Evolutionary conservation across 1,284 basidiomycete species (phyloP).

Genomic region (Leccinum angustisporum): DNA sequence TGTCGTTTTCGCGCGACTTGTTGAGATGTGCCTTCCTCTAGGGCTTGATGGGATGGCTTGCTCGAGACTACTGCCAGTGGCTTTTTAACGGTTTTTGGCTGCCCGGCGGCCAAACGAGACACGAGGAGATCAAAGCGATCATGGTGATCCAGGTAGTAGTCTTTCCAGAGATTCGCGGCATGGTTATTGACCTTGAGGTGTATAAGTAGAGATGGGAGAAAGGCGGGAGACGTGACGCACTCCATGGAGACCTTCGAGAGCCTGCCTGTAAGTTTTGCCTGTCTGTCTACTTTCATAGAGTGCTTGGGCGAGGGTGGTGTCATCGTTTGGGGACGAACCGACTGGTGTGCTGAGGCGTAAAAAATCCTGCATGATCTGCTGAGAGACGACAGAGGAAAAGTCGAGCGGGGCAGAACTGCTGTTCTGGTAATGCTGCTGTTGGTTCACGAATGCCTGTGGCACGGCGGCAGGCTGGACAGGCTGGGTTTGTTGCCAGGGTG

Average conservation of each 20-base stretch:
- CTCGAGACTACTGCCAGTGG: conserved; percentile 36
- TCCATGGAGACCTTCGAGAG: conserved; percentile 43
- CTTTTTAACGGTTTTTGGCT: conserved; percentile 48
- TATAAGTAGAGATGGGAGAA: conserved; percentile 4
- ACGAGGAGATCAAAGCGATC: conserved; percentile 55
- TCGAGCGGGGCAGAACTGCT: conserved; percentile 18
- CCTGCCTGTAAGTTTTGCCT: conserved; percentile 42
- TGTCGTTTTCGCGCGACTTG: conserved; percentile 33
- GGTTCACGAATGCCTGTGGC: conserved; percentile 23
- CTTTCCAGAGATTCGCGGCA: conserved; percentile 58
- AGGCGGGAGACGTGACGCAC: conserved; percentile 28
- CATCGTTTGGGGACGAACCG: conserved; percentile 48
- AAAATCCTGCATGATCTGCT: conserved; percentile 54
- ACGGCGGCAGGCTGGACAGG: conserved; percentile 16
- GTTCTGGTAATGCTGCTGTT: conserved; percentile 25
- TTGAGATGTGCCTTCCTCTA: conserved; percentile 14
- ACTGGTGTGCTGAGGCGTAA: conserved; percentile 55
- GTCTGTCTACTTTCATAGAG: conserved; percentile 35
- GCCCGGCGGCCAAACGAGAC: conserved; percentile 23
- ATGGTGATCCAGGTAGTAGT: conserved; percentile 69
- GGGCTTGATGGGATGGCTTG: conserved; percentile 21
- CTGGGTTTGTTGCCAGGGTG: conserved; percentile 29
- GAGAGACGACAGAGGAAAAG: conserved; percentile 40
- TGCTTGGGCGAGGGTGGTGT: conserved; percentile 51
- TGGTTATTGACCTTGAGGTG: conserved; percentile 46